Evolutionary conservation across 2,329 filamentous ascomycete species (phyloP).

Genomic region (Trichoderma pleuroti): DNA sequence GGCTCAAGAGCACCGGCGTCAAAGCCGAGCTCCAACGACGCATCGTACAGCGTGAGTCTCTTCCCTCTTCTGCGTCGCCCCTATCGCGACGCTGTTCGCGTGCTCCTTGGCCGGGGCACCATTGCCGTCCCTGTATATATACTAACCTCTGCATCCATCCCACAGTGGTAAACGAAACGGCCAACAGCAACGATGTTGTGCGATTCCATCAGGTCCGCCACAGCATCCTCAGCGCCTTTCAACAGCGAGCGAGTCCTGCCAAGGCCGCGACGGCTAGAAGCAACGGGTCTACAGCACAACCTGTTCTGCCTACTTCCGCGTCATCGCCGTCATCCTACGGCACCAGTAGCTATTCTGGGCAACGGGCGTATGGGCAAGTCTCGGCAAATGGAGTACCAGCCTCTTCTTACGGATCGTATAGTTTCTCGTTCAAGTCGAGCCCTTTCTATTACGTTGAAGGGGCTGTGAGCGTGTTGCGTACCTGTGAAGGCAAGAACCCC

Average conservation of each 20-base stretch:
- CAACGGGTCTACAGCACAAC: constrained; percentile 13
- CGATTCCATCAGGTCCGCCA: constrained; percentile 44
- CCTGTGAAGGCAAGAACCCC: constrained; percentile 65
- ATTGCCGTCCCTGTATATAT: background rate
- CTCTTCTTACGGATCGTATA: constrained; percentile 20
- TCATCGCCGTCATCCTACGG: constrained; percentile 14
- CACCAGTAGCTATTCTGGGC: background rate
- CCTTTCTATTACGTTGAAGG: constrained; percentile 77
- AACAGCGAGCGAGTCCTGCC: constrained; percentile 30
- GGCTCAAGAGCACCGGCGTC: constrained; percentile 73
- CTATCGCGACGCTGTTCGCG: background rate
- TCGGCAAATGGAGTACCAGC: background rate
- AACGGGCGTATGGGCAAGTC: background rate
- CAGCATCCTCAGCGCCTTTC: constrained; percentile 38
- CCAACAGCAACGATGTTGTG: constrained; percentile 35
- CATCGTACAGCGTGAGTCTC: constrained; percentile 69
- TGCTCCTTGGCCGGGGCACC: background rate
- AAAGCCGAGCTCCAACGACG: constrained; percentile 79
- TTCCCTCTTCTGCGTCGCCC: background rate
- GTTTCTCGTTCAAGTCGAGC: constrained; percentile 59
- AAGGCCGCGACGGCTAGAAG: constrained; percentile 21
- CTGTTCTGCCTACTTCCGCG: constrained; percentile 18
- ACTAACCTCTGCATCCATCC: background rate
- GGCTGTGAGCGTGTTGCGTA: constrained; percentile 60
- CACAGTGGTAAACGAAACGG: constrained; percentile 42